A percentile compares a stretch with the other conserved stretches of the same genome.
phyloP scores from a whole-genome alignment of 805 yeast species.

The Kuraishia molischiana region DNA sequence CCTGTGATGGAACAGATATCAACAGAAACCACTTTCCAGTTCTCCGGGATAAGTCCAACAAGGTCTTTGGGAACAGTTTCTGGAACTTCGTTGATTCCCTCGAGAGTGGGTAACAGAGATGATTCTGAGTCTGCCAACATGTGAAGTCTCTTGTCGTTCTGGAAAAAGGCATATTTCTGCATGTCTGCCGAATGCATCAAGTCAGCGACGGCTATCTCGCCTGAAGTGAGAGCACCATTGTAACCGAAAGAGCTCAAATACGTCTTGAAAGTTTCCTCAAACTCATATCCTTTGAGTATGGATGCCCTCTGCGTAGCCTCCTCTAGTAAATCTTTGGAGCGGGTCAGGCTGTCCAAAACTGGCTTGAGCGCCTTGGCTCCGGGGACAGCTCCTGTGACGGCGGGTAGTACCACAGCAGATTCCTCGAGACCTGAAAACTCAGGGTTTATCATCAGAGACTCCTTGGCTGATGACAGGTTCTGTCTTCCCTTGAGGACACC shows the following conservation, averaged over 20 bases:
- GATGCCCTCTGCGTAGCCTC: neutral
- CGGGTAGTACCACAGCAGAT: constrained; percentile 38
- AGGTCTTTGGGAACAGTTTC: constrained; percentile 4
- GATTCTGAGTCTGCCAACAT: constrained; percentile 4
- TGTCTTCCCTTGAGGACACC: neutral
- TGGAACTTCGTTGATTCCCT: neutral
- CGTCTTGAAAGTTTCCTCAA: neutral
- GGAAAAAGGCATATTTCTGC: constrained; percentile 4
- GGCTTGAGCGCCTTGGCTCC: neutral
- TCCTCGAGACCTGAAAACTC: constrained; percentile 38
- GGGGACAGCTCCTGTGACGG: constrained; percentile 8
- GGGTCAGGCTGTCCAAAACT: neutral
- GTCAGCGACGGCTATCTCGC: neutral
- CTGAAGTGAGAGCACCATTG: neutral
- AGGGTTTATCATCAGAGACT: constrained; percentile 31
- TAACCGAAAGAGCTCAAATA: neutral
- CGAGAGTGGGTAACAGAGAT: too few relatives aligned
- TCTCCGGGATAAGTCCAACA: constrained; percentile 24
- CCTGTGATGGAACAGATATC: constrained; percentile 51
- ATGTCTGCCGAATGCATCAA: constrained; percentile 6
- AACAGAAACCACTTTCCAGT: constrained; percentile 52
- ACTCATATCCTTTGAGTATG: neutral
- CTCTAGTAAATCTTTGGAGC: neutral
- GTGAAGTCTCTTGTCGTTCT: constrained; percentile 2
- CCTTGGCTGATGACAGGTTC: constrained; percentile 19